Evolutionary conservation across 2,329 filamentous ascomycete genomes (phyloP), one percentile per base, ranked within the genome.

Genomic region (Fusarium protoensiforme): DNA sequence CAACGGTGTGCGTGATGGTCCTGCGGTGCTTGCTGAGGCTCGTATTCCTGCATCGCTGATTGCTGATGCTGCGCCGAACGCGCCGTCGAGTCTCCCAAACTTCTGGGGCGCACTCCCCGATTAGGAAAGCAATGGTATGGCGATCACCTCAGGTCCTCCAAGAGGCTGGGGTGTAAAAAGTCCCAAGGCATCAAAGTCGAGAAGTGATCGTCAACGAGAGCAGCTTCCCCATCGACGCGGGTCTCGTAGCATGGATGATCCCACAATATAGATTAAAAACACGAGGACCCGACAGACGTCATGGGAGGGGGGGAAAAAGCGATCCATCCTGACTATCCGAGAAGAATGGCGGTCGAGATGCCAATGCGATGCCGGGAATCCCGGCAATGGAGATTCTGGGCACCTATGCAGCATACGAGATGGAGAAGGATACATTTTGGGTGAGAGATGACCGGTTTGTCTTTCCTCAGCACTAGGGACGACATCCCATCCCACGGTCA

Each of bases 1-100:
- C 51, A 61, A 62, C 57, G 56, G 54, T 43, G 54, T 43, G 65
- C 39, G 39, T 43, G 41, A 46, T 24, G 0, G 14, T 46, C 43
- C 24, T 48, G 24, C 43, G 43, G 43, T 48, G 43, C 43, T 13
- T 29, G 27, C 46, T 51, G 24, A 31, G 27, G 27, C 73, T 75
- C 71, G 73, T 74, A 75, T 74, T 75, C 62, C 64, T 69, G 73
- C 65, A 31, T 67, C 63, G 51, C 46, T 54, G 24, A 24, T 24
- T 24, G 24, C 24, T 24, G 61, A 75, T 48, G 51, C 61, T 65
- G 51, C 57, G 60, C 46, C 38, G 38, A 46, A 67, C 62, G 41
- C 31, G 41, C 31, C 61, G 59, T n/a, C 29, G 31, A 64, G 35
- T 24, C 51, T 29, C 33, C 43, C 33, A 29, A 46, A 35, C 51